Evolutionary conservation across 2,329 filamentous ascomycete genomes (phyloP), one percentile per base, ranked within the genome.

Genomic region (Coniochaeta prunicola): DNA sequence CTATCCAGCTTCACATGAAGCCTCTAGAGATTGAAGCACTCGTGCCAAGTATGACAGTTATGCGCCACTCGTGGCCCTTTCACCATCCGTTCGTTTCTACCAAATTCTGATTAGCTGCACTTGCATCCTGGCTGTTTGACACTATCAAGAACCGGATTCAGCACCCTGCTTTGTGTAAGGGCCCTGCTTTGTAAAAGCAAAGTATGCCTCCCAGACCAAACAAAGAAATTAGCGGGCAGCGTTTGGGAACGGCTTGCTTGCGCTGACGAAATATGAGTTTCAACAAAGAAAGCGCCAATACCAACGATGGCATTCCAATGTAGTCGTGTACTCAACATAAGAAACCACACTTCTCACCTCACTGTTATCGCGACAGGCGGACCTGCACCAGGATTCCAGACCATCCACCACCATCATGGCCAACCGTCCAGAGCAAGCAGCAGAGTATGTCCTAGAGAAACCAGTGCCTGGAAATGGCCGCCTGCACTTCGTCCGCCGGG

Each of bases 401-500:
- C 12, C 45, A 50, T 50, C n/a, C 24, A 24, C 40, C 24, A 10
- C 13, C 40, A 45, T 21, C 40, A 45, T 45, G 40, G 40, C 40
- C 8, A 24, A 13, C 40, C 6, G 1, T 15, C 5, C 21, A 24
- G 21, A 45, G 19, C 40, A 24, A 19, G 2, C 61, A 60, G 57
- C 61, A 53, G 9, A 63, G 45, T 30, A 45, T 50, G 42, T 59
- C 26, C 50, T 73, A n/a, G 28, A 69, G 61, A 70, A 72, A 42
- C 57, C 64, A 54, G 57, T 72, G 5, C 8, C 12, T 8, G 21
- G n/a, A 26, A 60, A 60, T 5, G 57, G 66, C n/a, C 63, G 66
- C 53, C 61, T 69, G 17, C 73, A 69, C 69, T 63, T 75, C 33
- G 71, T 75, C 45, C 61, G 63, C 15, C 67, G 69, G 53, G 48